Evolutionary conservation across 192 early-diverging fungal genomes (phyloP).

Genomic region (Borealophlyctis nickersoniae): DNA sequence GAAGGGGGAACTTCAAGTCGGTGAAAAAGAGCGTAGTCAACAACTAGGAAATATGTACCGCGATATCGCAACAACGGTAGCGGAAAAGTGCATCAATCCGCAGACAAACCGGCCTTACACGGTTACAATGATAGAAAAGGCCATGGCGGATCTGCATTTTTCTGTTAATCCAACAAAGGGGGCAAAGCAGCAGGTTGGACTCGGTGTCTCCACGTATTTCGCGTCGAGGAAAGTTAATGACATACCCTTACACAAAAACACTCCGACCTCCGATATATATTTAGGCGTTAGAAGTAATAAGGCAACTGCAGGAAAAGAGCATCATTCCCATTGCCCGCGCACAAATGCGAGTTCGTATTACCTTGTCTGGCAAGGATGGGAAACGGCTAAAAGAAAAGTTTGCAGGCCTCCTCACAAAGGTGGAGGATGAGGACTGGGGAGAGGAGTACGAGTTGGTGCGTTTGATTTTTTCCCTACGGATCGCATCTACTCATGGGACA

Average conservation of each 20-base stretch:
- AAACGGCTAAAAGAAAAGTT: constrained; percentile 84
- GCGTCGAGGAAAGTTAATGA: no score
- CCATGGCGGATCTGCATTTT: constrained; percentile 90
- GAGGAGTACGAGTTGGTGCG: constrained; percentile 84
- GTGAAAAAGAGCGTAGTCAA: constrained; percentile 90
- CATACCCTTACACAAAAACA: no score
- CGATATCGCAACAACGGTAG: constrained; percentile 95
- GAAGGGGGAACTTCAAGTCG: constrained; percentile 96
- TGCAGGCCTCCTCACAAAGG: constrained; percentile 50
- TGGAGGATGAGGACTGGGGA: constrained; percentile 77
- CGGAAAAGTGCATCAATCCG: constrained; percentile 95
- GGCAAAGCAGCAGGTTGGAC: constrained; percentile 77
- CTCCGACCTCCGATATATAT: no score
- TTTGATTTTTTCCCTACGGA: background rate
- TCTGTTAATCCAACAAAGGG: constrained; percentile 83
- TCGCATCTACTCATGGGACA: no score
- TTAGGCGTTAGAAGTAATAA: constrained; percentile 91
- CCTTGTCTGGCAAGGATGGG: constrained; percentile 76
- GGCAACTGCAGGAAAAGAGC: constrained; percentile 82
- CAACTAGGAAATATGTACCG: constrained; percentile 74
- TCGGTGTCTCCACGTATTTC: no score
- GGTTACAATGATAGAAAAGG: constrained; percentile 97
- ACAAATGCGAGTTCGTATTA: constrained; percentile 87
- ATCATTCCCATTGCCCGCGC: constrained; percentile 90
- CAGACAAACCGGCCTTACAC: constrained; percentile 92